Evolutionary conservation across 352 stramenopile genomes (phyloP).

Genomic region (Globisporangium carolinianum): DNA sequence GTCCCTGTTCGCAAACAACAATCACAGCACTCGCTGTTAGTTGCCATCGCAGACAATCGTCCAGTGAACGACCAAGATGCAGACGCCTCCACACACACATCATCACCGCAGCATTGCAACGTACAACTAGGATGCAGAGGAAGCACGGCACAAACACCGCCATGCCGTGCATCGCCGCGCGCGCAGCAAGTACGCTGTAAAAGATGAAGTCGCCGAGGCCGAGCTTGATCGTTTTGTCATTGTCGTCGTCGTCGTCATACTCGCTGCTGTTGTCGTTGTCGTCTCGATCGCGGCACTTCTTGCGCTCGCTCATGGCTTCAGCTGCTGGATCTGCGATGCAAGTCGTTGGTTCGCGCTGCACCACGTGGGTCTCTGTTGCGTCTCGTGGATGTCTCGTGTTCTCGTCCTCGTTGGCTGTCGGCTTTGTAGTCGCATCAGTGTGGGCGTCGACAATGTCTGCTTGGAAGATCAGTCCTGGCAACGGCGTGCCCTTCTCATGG

Average conservation of each 20-base stretch:
- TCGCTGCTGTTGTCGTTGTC: constrained; percentile 16
- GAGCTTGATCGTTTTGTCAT: constrained; percentile 82
- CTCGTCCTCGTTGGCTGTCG: neutral
- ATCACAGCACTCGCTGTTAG: neutral
- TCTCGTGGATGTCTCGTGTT: neutral
- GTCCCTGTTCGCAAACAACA: constrained; percentile 25
- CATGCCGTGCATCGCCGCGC: constrained; percentile 90
- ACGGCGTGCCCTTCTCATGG: constrained; percentile 76
- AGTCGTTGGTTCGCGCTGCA: neutral
- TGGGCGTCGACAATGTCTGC: constrained; percentile 59
- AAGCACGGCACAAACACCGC: constrained; percentile 90
- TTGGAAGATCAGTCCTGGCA: constrained; percentile 94
- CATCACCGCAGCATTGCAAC: constrained; percentile 8
- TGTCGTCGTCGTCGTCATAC: constrained; percentile 15
- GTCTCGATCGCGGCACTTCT: constrained; percentile 1
- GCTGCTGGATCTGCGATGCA: neutral
- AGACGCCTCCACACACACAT: neutral
- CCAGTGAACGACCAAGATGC: neutral
- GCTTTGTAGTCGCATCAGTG: constrained; percentile 2
- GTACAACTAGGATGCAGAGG: constrained; percentile 86
- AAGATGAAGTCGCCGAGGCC: constrained; percentile 98
- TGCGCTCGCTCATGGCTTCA: neutral
- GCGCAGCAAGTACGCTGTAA: constrained; percentile 94
- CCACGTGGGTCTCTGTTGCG: neutral
- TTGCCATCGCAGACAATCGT: neutral